These are phyloP conservation scores for Pseudotulostoma volvatum DNA, from an alignment of 495 filamentous ascomycete genomes.

Conservation along the genomic window DNA sequence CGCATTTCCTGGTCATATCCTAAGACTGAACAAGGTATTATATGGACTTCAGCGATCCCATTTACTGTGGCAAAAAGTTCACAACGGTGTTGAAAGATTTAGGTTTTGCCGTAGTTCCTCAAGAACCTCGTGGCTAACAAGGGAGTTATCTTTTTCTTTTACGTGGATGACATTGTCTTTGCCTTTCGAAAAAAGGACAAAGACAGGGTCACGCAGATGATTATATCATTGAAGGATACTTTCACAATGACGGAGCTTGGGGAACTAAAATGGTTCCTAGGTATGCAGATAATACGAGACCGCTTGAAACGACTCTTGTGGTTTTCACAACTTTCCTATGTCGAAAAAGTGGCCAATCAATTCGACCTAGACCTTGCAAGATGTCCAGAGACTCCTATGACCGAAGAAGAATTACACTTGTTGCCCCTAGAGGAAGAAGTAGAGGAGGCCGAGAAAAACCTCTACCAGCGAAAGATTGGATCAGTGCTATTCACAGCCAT, in stretches of 20 bases:
- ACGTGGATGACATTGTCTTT: constrained; percentile 12
- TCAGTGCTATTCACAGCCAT: no score
- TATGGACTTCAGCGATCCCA: constrained; percentile 13
- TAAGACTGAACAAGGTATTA: no score
- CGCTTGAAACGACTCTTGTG: no score
- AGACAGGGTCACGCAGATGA: no score
- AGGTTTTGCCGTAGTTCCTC: constrained; percentile 6
- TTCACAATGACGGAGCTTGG: no score
- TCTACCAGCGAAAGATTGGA: constrained; percentile 12
- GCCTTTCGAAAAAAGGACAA: no score
- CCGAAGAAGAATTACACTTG: no score
- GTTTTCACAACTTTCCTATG: no score
- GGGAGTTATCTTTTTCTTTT: no score
- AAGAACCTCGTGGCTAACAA: no score
- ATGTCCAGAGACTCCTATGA: no score
- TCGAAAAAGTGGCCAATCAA: background rate
- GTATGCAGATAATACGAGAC: constrained; percentile 5
- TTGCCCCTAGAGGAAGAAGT: constrained; percentile 6
- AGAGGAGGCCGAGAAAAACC: constrained; percentile 2
- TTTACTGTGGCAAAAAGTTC: constrained; percentile 11
- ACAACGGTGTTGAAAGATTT: constrained; percentile 5
- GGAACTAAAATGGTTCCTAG: constrained; percentile 7
- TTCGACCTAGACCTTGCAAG: constrained; percentile 9
- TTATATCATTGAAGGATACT: no score
- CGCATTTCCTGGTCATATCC: constrained; percentile 1